Evolutionary conservation across 2,329 filamentous ascomycete species (phyloP), one percentile per base, ranked within the genome.

Genomic region (Geosmithia morbida): DNA sequence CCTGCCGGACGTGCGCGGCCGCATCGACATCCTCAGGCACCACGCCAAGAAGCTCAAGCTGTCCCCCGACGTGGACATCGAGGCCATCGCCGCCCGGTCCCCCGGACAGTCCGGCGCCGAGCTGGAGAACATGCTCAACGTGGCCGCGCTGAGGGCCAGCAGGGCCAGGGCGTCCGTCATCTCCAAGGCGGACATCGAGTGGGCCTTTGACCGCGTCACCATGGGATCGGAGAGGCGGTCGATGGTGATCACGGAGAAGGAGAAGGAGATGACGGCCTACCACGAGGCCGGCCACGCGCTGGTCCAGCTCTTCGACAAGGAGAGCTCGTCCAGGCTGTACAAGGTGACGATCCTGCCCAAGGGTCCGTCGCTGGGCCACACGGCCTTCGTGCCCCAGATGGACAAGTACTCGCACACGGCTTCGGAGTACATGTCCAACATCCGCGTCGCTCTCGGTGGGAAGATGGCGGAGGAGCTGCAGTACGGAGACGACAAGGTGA

Each of bases 331-430:
- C 52, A 85, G 84, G 30, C 74, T 98, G 2, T 96, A 98, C 75
- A 98, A 98, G 68, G 89, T 95, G 45, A 98, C 92, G 1, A 94
- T 98, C 56, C 83, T 98, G 57, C 89, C 92, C 47, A 83, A 94
- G 57, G 92, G 92, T 11, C 81, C 82, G 57, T 79, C 85, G 20
- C 74, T 97, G 7, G 92, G 92, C 51, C 79, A 95, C 52, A 98
- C 92, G 0, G 85, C 85, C 53, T 84, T 83, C 63, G 72, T 98
- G 20, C 89, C 89, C 0, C 84, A 92, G 60, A 88, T 94, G 72
- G 89, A 96, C 67, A 88, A 89, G 64, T 88, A 95, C 58, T 92
- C 87, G 13, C 80, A 81, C 64, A 85, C 85, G n/a, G 87, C 88
- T 56, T 79, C 79, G 48, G 86, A 98, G 60, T 88, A 88, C 56